Conservation (phyloP, 805 yeast genomes). For the Candida orba region DNA sequence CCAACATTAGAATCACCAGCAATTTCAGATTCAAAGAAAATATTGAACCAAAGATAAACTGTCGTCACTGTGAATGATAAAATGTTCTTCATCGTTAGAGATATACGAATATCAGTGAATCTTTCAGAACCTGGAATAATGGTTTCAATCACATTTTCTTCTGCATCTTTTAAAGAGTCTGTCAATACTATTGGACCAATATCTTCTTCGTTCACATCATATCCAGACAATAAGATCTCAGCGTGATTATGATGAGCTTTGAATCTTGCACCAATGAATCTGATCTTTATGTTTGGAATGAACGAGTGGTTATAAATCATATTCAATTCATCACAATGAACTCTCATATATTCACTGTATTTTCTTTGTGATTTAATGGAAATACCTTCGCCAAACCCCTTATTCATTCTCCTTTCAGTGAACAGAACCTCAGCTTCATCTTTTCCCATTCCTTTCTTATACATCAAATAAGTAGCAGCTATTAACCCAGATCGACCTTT, state of each 20-base stretch:
- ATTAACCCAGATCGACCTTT: conserved; percentile 87
- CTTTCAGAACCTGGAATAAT: conserved; percentile 1
- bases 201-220: conserved; percentile 1
- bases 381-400: conserved; percentile 56
- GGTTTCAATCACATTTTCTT: background rate
- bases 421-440: conserved; percentile 46
- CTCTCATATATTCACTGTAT: conserved; percentile 47
- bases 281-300: conserved; percentile 1
- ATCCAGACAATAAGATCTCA: conserved; percentile 1
- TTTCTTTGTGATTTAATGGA: conserved; percentile 64
- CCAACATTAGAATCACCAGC: conserved; percentile 7
- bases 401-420: conserved; percentile 49
- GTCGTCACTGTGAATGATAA: conserved; percentile 4
- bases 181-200: conserved; percentile 2
- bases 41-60: conserved; percentile 37
- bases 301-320: background rate
- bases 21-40: conserved; percentile 33
- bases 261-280: conserved; percentile 3
- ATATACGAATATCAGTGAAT: conserved; percentile 20
- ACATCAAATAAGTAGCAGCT: conserved; percentile 64
- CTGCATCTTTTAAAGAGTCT: background rate
- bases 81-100: conserved; percentile 4
- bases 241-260: background rate
- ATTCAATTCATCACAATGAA: conserved; percentile 1
- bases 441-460: conserved; percentile 29